These are phyloP conservation scores for Penicillium freii DNA, from an alignment of 2,329 filamentous ascomycete species.

Conservation along the genomic window DNA sequence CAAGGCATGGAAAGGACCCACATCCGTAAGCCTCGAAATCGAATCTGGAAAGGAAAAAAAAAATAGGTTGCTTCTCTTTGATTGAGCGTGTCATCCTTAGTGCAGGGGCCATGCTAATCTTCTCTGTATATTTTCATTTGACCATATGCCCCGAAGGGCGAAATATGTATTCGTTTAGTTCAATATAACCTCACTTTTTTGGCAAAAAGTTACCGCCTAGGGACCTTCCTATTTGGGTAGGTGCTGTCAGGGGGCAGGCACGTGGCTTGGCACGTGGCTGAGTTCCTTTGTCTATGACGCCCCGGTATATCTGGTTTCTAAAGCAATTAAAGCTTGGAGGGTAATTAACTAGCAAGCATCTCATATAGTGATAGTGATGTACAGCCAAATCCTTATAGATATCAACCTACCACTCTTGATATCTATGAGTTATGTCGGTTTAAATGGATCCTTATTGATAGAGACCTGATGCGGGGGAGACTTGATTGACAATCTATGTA, in stretches of 20 bases:
- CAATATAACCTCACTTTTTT: neutral
- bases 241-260: neutral
- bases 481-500: neutral
- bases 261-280: neutral
- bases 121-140: constrained; percentile 70
- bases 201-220: neutral
- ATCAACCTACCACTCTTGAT: too few relatives aligned
- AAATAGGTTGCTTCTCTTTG: constrained; percentile 73
- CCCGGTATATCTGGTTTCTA: neutral
- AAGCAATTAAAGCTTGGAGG: neutral
- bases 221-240: neutral
- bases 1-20: accelerated
- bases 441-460: neutral
- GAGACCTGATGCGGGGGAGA: neutral
- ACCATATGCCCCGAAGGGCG: constrained; percentile 56
- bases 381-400: neutral
- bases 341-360: neutral
- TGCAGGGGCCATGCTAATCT: constrained; percentile 80
- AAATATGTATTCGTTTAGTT: neutral
- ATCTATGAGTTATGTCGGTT: neutral
- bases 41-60: constrained; percentile 51
- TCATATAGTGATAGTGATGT: neutral
- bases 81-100: constrained; percentile 94
- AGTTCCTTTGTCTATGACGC: neutral
- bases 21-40: neutral